Percentiles rank a stretch among this genome's conserved stretches.
Conservation (phyloP, 2,329 filamentous ascomycete genomes). For the Aspergillus flavus region DNA sequence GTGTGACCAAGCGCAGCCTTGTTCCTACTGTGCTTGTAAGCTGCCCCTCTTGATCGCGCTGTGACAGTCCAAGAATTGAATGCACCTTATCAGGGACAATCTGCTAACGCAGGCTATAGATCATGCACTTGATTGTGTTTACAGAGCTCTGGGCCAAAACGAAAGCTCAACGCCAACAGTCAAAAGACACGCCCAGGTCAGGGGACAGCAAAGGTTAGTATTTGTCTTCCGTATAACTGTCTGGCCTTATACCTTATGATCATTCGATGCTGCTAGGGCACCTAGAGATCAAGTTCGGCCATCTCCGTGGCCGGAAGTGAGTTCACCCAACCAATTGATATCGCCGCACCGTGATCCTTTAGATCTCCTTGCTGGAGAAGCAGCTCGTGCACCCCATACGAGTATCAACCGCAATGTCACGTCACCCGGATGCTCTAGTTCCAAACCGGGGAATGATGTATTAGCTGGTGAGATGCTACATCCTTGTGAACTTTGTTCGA, state of each 20-base stretch:
- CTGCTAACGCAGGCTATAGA: slow-evolving; percentile 12
- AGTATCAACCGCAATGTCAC: background rate
- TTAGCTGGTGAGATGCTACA: slow-evolving; percentile 7
- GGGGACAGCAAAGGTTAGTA: slow-evolving; percentile 12
- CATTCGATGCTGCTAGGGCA: background rate
- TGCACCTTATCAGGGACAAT: background rate
- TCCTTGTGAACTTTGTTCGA: background rate
- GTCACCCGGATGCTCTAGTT: background rate
- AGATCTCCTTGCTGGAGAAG: background rate
- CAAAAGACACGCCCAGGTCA: slow-evolving; percentile 13
- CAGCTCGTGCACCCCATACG: background rate
- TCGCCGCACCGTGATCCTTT: slow-evolving; percentile 5
- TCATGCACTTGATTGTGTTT: slow-evolving; percentile 22
- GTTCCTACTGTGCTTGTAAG: slow-evolving; percentile 26
- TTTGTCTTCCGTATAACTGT: background rate
- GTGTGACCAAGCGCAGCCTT: slow-evolving; percentile 24
- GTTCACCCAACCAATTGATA: background rate
- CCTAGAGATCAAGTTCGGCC: slow-evolving; percentile 11
- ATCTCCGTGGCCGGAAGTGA: slow-evolving; percentile 19
- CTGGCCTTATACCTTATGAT: background rate
- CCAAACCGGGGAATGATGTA: background rate
- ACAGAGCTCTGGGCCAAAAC: slow-evolving; percentile 10
- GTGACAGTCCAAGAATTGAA: background rate
- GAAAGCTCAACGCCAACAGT: slow-evolving; percentile 6
- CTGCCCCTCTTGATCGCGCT: background rate